These are phyloP conservation scores for Candida tropicalis DNA, from an alignment of 1,139 yeast species.

Conservation along the genomic window DNA sequence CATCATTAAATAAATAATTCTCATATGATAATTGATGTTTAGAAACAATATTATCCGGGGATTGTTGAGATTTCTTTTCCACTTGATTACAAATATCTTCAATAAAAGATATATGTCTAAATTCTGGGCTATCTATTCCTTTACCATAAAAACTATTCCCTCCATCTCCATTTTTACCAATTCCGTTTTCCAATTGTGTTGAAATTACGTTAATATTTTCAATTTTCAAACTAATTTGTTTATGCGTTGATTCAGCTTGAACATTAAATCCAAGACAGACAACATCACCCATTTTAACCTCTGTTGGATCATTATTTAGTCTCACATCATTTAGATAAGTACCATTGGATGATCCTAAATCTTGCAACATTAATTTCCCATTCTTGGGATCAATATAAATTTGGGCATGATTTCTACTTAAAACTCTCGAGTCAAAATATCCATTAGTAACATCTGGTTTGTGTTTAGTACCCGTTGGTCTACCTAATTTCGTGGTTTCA, in stretches of 20 bases:
- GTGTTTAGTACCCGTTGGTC: slow-evolving; percentile 78
- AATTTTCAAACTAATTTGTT: slow-evolving; percentile 79
- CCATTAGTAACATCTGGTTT: slow-evolving; percentile 84
- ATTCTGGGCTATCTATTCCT: slow-evolving; percentile 28
- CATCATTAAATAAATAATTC: slow-evolving; percentile 79
- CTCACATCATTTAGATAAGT: slow-evolving; percentile 83
- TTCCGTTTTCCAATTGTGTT: slow-evolving; percentile 17
- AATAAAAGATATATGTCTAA: slow-evolving; percentile 47
- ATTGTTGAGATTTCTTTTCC: slow-evolving; percentile 7
- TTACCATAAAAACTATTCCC: slow-evolving; percentile 1
- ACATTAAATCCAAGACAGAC: slow-evolving; percentile 92
- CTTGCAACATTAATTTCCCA: slow-evolving; percentile 77
- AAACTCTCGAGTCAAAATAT: slow-evolving; percentile 89
- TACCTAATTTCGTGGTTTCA: slow-evolving; percentile 81
- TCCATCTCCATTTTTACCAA: slow-evolving; percentile 15
- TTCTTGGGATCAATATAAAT: slow-evolving; percentile 69
- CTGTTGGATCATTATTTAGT: slow-evolving; percentile 64
- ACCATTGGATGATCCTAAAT: slow-evolving; percentile 90
- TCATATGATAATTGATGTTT: slow-evolving; percentile 48
- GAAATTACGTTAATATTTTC: slow-evolving; percentile 71
- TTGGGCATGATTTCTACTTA: slow-evolving; percentile 93
- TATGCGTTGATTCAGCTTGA: slow-evolving; percentile 78
- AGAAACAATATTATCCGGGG: slow-evolving; percentile 9
- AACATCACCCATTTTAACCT: slow-evolving; percentile 72
- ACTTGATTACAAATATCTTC: slow-evolving; percentile 34